These are phyloP conservation scores for Edaphochlamys debaryana DNA, from an alignment of 139 green algal species.

Conservation along the genomic window DNA sequence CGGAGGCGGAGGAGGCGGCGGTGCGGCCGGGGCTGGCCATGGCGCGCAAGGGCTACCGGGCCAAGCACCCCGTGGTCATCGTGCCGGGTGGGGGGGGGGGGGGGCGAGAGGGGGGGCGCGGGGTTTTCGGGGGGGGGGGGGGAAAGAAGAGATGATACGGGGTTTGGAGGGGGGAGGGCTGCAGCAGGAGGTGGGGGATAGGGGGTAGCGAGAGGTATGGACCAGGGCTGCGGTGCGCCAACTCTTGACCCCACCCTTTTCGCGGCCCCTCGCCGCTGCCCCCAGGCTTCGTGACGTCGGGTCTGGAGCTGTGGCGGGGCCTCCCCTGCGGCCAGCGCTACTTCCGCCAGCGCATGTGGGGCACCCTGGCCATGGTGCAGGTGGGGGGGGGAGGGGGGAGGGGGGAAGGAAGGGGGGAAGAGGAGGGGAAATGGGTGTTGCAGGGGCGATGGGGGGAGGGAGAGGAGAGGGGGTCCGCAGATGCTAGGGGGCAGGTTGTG, in stretches of 20 bases:
- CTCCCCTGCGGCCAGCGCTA: slow-evolving; percentile 64
- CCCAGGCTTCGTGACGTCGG: slow-evolving; percentile 77
- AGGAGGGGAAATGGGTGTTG: too few species aligned
- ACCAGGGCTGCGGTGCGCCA: neutral
- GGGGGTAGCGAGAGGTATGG: too few species aligned
- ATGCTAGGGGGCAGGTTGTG: too few species aligned
- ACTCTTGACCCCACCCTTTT: neutral
- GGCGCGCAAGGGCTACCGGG: slow-evolving; percentile 40
- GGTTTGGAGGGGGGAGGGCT: neutral
- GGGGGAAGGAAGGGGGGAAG: too few species aligned
- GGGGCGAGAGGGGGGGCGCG: neutral
- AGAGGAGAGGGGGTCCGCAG: too few species aligned
- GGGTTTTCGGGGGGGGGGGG: too few species aligned
- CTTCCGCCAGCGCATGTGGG: slow-evolving; percentile 79
- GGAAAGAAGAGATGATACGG: too few species aligned
- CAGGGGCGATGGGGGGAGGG: too few species aligned
- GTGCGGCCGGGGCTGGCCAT: slow-evolving; percentile 45
- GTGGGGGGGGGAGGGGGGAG: neutral
- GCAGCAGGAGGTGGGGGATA: too few species aligned
- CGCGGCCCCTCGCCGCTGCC: too few species aligned
- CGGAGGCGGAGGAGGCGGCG: neutral
- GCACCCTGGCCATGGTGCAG: slow-evolving; percentile 70
- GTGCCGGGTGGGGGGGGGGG: slow-evolving; percentile 24
- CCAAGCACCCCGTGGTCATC: slow-evolving; percentile 40
- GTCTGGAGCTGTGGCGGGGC: slow-evolving; percentile 82